Conservation (phyloP, 2,329 filamentous ascomycete genomes). For the Fusarium acutatum region DNA sequence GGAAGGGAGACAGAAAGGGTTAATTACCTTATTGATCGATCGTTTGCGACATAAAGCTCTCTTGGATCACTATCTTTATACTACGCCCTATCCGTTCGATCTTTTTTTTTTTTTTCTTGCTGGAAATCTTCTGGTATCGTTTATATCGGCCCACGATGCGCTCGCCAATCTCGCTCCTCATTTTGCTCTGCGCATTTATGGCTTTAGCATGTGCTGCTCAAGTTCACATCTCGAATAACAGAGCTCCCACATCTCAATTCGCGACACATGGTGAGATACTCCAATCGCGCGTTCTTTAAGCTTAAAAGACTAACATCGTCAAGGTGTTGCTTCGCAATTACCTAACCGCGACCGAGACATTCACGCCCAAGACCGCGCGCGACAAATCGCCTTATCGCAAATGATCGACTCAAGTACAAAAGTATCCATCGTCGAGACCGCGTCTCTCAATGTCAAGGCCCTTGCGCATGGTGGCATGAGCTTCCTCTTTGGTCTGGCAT, state of each 20-base stretch:
- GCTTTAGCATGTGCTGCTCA: conserved; percentile 16
- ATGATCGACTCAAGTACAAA: conserved; percentile 82
- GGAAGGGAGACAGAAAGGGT: neutral
- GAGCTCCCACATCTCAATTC: conserved; percentile 32
- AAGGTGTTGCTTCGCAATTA: conserved; percentile 78
- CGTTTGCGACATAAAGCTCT: conserved; percentile 14
- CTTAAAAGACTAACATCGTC: conserved; percentile 10
- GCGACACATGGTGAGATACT: conserved; percentile 33
- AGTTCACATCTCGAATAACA: conserved; percentile 26
- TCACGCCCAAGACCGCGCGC: conserved; percentile 77
- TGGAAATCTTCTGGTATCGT: neutral
- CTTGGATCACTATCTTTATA: conserved; percentile 6
- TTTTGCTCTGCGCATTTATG: conserved; percentile 27
- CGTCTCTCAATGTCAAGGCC: conserved; percentile 76
- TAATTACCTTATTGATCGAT: conserved; percentile 9
- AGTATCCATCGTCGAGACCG: conserved; percentile 85
- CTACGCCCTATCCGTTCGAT: neutral
- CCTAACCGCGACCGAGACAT: conserved; percentile 76
- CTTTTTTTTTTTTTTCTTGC: neutral
- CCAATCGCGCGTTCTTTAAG: neutral
- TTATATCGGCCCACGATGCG: conserved; percentile 24
- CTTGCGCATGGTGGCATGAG: conserved; percentile 86
- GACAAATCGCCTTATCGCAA: conserved; percentile 81
- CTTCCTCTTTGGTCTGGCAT: conserved; percentile 81
- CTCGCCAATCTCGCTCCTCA: conserved; percentile 16